phyloP scores from a whole-genome alignment of 345 rosid species.

The Murraya paniculata region DNA sequence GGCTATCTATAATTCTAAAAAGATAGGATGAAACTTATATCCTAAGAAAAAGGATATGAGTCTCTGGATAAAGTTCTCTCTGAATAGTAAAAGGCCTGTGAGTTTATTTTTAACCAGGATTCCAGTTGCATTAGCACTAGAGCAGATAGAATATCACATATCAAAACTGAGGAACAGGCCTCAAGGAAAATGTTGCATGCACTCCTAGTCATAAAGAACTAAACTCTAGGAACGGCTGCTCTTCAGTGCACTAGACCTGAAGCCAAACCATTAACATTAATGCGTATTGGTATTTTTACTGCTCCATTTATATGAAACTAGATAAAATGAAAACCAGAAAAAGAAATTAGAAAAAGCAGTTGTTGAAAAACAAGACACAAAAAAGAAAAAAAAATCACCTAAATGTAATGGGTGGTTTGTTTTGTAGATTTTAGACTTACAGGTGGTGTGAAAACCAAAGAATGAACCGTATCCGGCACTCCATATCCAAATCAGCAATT shows the following conservation, averaged over 20 bases:
- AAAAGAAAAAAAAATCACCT: too few relatives aligned
- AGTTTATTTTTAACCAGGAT: not conserved
- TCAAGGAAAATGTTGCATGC: not conserved
- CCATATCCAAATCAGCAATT: slow-evolving; percentile 92
- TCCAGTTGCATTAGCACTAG: not conserved
- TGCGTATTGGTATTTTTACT: not conserved
- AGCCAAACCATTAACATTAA: not conserved
- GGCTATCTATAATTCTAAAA: not conserved
- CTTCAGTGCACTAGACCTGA: not conserved
- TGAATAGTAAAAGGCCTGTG: not conserved
- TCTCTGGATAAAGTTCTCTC: not conserved
- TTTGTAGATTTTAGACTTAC: slow-evolving; percentile 45
- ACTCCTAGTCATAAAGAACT: not conserved
- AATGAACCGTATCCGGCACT: slow-evolving; percentile 82
- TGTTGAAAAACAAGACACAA: not conserved
- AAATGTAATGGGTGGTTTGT: not conserved
- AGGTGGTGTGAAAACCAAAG: slow-evolving; percentile 99
- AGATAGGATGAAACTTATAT: not conserved
- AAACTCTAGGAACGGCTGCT: not conserved
- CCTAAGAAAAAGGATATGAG: not conserved
- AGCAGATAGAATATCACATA: not conserved
- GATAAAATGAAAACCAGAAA: not conserved
- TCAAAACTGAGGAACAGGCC: not conserved
- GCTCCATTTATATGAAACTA: not conserved
- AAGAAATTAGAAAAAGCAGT: not conserved